Evolutionary conservation across 2,329 filamentous ascomycete species (phyloP).

Genomic region (Trichophyton simii): DNA sequence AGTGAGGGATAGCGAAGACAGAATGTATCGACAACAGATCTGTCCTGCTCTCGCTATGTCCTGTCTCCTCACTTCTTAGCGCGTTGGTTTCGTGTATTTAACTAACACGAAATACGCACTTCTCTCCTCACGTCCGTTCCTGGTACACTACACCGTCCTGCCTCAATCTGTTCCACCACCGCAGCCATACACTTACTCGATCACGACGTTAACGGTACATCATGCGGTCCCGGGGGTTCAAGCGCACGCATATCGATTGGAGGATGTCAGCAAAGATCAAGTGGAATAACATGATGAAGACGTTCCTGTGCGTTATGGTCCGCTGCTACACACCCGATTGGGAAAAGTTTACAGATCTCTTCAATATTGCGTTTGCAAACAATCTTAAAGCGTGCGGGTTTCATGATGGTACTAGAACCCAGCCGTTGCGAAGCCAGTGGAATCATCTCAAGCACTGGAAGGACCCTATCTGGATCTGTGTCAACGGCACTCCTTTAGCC

Average conservation of each 20-base stretch:
- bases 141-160: no score
- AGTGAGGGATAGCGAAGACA: not conserved
- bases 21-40: no score
- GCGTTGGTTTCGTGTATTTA: not conserved
- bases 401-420: constrained; percentile 3
- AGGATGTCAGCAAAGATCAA: not conserved
- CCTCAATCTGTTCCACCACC: not conserved
- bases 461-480: constrained; percentile 16
- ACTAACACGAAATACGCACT: not conserved
- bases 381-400: constrained; percentile 17
- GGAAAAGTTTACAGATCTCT: constrained; percentile 13
- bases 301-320: constrained; percentile 6
- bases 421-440: constrained; percentile 17
- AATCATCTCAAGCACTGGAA: constrained; percentile 12
- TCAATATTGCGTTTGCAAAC: constrained; percentile 18
- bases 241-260: not conserved
- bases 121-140: not conserved
- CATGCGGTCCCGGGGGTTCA: not conserved
- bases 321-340: constrained; percentile 6
- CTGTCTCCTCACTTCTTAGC: not conserved
- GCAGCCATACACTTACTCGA: no score
- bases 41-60: no score
- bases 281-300: constrained; percentile 8
- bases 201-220: not conserved
- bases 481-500: constrained; percentile 13